Percentiles rank a stretch among this genome's conserved stretches.
Evolutionary conservation across 371 early-diverging fungal genomes (phyloP).

Genomic region (Umbelopsis sp.): DNA sequence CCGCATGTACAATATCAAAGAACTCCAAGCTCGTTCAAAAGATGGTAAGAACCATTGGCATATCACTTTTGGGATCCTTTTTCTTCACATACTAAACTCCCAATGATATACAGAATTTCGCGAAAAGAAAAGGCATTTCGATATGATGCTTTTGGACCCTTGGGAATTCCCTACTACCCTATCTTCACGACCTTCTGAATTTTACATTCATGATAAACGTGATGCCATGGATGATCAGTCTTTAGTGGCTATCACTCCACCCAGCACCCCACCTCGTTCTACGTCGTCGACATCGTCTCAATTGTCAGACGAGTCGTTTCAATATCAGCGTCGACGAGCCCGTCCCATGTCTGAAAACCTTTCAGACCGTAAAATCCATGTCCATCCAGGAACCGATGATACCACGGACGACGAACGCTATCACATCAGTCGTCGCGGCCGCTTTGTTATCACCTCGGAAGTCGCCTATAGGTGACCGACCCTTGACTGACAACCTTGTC

Average conservation of each 20-base stretch:
- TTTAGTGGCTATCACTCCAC: not conserved
- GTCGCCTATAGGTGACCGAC: not conserved
- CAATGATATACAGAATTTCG: not conserved
- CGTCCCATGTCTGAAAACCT: constrained; percentile 17
- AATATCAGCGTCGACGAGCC: not conserved
- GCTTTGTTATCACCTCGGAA: constrained; percentile 5
- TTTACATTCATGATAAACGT: not conserved
- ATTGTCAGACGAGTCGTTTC: not conserved
- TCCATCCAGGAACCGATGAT: not conserved
- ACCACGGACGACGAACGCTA: constrained; percentile 8
- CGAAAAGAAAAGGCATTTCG: constrained; percentile 4
- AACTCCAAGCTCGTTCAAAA: constrained; percentile 13
- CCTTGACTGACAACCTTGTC: not conserved
- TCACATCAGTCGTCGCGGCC: constrained; percentile 12
- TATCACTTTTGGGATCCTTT: no score
- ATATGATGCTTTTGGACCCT: constrained; percentile 9
- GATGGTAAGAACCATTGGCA: not conserved
- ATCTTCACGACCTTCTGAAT: not conserved
- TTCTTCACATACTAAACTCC: not conserved
- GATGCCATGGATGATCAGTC: not conserved
- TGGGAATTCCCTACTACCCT: constrained; percentile 3
- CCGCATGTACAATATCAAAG: not conserved
- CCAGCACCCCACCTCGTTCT: not conserved
- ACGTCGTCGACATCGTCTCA: constrained; percentile 4
- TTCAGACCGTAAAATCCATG: not conserved